Evolutionary conservation across 495 filamentous ascomycete species (phyloP).

Genomic region (Cairneyella variabilis): DNA sequence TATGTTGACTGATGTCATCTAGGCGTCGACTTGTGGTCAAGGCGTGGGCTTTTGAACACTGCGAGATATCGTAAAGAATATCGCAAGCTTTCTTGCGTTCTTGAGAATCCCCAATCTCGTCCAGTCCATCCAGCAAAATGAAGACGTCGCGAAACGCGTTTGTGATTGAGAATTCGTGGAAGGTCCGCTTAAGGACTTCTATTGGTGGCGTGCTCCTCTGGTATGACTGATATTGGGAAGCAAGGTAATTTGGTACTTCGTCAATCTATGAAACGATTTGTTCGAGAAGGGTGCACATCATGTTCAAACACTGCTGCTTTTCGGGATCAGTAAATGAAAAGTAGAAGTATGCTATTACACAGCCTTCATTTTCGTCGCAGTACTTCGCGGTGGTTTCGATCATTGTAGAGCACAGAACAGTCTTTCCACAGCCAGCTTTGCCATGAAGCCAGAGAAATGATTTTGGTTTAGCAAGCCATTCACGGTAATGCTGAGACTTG

Average conservation of each 20-base stretch:
- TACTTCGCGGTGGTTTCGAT: conserved; percentile 22
- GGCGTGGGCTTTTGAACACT: background rate
- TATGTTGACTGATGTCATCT: background rate
- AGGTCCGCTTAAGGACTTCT: background rate
- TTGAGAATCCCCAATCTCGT: background rate
- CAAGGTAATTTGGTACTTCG: conserved; percentile 6
- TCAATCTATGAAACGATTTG: background rate
- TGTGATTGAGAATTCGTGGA: background rate
- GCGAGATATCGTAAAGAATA: background rate
- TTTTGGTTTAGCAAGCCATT: background rate
- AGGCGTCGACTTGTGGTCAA: background rate
- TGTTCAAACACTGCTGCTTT: conserved; percentile 14
- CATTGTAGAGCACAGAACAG: conserved; percentile 29
- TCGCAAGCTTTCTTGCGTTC: conserved; percentile 18
- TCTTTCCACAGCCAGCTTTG: conserved; percentile 36
- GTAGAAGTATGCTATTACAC: conserved; percentile 25
- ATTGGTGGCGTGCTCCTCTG: background rate
- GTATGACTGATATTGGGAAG: background rate
- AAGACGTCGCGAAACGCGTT: background rate
- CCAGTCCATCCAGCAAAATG: conserved; percentile 1
- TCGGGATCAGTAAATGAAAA: conserved; percentile 31
- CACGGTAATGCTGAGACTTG: background rate
- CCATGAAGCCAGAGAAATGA: conserved; percentile 33
- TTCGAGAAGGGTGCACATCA: conserved; percentile 1
- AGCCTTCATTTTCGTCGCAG: background rate